Conservation (phyloP, 2,329 filamentous ascomycete genomes). For the Neofusicoccum laricinum region DNA sequence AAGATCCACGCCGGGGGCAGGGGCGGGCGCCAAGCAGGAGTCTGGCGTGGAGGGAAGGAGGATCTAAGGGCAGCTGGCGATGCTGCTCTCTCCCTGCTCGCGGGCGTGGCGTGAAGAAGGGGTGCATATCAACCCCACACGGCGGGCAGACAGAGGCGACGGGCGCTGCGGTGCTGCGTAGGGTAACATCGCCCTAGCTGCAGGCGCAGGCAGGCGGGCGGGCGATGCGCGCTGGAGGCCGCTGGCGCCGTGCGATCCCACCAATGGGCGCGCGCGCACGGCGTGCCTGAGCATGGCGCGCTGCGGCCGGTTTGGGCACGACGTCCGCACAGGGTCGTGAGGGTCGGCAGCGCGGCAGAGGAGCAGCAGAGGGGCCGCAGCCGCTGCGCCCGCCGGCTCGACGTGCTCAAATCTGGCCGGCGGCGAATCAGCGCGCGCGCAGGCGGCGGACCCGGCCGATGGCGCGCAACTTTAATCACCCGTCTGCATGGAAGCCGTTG, state of each 20-base stretch:
- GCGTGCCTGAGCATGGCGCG: conserved; percentile 8
- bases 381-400: conserved; percentile 2
- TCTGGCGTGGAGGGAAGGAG: conserved; percentile 9
- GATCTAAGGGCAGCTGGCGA: conserved; percentile 10
- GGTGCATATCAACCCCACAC: conserved; percentile 14
- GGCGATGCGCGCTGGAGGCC: not conserved
- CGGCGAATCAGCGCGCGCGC: not conserved
- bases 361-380: conserved; percentile 3
- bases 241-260: conserved; percentile 11
- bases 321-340: not conserved
- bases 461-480: conserved; percentile 13
- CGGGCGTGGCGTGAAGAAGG: conserved; percentile 15
- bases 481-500: conserved; percentile 15
- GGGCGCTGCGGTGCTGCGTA: not conserved
- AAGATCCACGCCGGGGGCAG: conserved; percentile 10
- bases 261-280: not conserved
- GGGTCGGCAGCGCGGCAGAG: not conserved
- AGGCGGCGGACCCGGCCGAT: conserved; percentile 10
- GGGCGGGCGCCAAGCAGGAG: not conserved
- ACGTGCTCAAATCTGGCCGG: conserved; percentile 3
- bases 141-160: not conserved
- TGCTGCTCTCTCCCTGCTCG: conserved; percentile 2
- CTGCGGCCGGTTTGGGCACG: not conserved
- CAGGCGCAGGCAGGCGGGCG: not conserved
- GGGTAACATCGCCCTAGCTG: conserved; percentile 15